Evolutionary conservation across 2,329 filamentous ascomycete genomes (phyloP).

Genomic region (Xylariaceae sp.): DNA sequence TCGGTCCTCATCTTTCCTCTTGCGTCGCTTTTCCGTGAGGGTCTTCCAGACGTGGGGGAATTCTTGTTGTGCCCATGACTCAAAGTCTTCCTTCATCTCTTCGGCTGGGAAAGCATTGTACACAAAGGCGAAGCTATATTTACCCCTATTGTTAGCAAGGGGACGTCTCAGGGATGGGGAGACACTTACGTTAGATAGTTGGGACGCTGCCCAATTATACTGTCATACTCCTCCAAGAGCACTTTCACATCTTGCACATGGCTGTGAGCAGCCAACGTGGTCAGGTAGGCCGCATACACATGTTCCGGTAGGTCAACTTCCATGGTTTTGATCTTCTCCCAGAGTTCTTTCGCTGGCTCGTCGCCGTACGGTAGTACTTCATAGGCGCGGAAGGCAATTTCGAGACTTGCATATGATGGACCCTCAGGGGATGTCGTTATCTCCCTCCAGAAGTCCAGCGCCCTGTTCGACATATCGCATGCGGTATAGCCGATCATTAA

Average conservation of each 20-base stretch:
- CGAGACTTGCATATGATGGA: conserved; percentile 73
- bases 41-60: conserved; percentile 67
- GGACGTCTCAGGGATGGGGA: conserved; percentile 2
- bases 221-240: conserved; percentile 62
- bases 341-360: conserved; percentile 60
- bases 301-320: conserved; percentile 70
- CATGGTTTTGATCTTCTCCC: conserved; percentile 65
- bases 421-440: conserved; percentile 82
- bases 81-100: conserved; percentile 62
- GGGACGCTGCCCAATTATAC: conserved; percentile 46
- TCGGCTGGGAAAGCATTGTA: conserved; percentile 68
- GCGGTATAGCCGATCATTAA: conserved; percentile 81
- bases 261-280: conserved; percentile 68
- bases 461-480: conserved; percentile 59
- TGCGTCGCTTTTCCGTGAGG: conserved; percentile 49
- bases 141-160: conserved; percentile 7
- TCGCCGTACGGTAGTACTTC: conserved; percentile 57
- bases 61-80: conserved; percentile 64
- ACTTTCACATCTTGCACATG: conserved; percentile 62
- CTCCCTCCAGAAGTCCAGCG: conserved; percentile 76
- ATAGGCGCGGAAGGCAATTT: conserved; percentile 75
- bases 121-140: conserved; percentile 58
- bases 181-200: conserved; percentile 27
- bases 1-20: conserved; percentile 40
- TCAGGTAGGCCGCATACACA: conserved; percentile 73